Conservation (phyloP, 352 stramenopile genomes). For the Phytophthora macrochlamydospora region DNA sequence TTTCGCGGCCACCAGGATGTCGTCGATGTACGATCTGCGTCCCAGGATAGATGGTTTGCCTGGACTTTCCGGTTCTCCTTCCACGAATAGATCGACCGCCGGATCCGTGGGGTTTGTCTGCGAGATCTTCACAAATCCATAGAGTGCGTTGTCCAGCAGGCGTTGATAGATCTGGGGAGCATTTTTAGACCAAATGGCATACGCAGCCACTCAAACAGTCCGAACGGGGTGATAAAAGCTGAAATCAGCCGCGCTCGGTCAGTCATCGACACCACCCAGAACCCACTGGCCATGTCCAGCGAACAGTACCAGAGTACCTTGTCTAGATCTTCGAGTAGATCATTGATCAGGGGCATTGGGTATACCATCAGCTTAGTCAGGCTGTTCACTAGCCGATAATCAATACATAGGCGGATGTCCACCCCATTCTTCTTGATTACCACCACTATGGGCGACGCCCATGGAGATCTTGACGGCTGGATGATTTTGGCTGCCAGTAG, state of each 20-base stretch:
- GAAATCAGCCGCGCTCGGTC: neutral
- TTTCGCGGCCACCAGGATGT: conserved; percentile 19
- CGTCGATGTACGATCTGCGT: conserved; percentile 27
- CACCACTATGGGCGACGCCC: no score
- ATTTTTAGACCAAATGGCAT: no score
- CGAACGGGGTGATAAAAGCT: no score
- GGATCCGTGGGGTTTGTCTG: neutral
- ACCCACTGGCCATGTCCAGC: neutral
- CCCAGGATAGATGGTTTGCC: neutral
- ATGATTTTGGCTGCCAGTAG: no score
- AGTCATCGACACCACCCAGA: neutral
- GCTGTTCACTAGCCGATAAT: conserved; percentile 8
- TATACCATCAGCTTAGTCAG: neutral
- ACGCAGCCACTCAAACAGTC: no score
- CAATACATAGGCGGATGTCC: conserved; percentile 37
- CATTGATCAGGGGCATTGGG: no score
- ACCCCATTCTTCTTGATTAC: conserved; percentile 27
- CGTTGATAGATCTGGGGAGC: no score
- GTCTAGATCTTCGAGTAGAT: no score
- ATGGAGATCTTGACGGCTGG: no score
- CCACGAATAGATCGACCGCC: neutral
- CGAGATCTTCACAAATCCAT: neutral
- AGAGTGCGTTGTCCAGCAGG: no score
- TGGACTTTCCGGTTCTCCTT: neutral
- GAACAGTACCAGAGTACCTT: neutral